Base-by-base conservation (phyloP, 306 rosid species). In the Lathyrus sativus region DNA sequence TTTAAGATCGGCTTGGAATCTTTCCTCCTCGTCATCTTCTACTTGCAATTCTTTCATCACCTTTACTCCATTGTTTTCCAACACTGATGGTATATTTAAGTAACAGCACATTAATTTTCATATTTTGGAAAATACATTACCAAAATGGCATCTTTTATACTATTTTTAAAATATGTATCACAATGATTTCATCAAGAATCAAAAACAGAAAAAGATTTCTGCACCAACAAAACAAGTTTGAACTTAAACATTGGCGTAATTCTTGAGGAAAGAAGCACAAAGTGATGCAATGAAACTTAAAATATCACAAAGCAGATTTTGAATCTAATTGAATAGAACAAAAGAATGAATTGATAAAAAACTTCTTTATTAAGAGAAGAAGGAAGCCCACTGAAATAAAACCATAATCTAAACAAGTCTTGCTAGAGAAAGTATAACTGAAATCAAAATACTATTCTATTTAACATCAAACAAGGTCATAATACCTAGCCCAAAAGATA, bases 1-100 rank as follows among this genome's bases (percentile, higher is more conserved):
- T 78, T 88, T 76, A 70, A 95, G 84, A 69, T 95, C 99, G 59
- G 96, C 99, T 84, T 88, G 97, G 73, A 91, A 95, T 80, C 91
- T 82, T 83, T 95, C 88, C 80, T 95, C 99, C 65, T 88, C 95
- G 7, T 87, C 97, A 35, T 82, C 91, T 67, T 88, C 88, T 67
- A 78, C 80, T 24, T 77, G 87, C 67, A 63, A 71, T 79, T 80
- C 92, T 76, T 76, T 80, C 81, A 76, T 61, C 37, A 68, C 73
- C 75, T 64, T 85, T 61, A 84, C 49, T 68, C 81, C 88, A 65
- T 82, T 81, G 72, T 76, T 90, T 78, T 76, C 83, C 42, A 46
- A 51, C 76, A 44, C 83, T 68, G 78, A 68, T 65, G 70, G 17
- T 67, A 79, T 26, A 79, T 29, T 48, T 74, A 71, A 64, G 68